phyloP scores from a whole-genome alignment of 2,329 filamentous ascomycete species.

The Trichoderma gracile region DNA sequence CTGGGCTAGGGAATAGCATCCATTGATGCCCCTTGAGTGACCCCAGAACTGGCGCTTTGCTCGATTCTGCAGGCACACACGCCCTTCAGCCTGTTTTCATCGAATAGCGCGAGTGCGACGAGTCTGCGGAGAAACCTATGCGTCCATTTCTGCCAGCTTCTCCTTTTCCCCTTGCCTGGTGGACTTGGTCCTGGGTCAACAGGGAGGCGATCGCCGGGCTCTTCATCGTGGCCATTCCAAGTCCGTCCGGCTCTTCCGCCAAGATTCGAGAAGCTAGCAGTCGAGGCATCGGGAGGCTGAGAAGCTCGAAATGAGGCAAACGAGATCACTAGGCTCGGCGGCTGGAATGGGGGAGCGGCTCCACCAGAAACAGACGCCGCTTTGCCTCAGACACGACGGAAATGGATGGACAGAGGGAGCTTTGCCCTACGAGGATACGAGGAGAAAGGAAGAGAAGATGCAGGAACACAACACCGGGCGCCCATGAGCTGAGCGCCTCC shows the following conservation, averaged over 20 bases:
- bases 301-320: not conserved
- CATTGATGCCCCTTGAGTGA: no score
- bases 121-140: constrained; percentile 1
- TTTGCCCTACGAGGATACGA: not conserved
- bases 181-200: not conserved
- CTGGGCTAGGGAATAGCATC: no score
- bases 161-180: not conserved
- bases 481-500: constrained; percentile 18
- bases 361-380: not conserved
- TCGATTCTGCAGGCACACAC: constrained; percentile 18
- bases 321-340: constrained; percentile 1
- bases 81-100: constrained; percentile 10
- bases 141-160: not conserved
- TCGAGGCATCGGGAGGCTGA: not conserved
- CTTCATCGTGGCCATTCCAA: not conserved
- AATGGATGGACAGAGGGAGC: not conserved
- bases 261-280: constrained; percentile 15
- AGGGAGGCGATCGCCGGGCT: not conserved
- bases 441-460: not conserved
- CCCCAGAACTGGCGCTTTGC: constrained; percentile 8
- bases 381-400: constrained; percentile 20
- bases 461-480: constrained; percentile 11
- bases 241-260: not conserved
- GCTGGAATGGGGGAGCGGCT: constrained; percentile 17
- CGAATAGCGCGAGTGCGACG: not conserved